A percentile compares a stretch with the other conserved stretches of the same genome.
Conservation (phyloP, 106 monocot species). For the Narthecium ossifragum region DNA sequence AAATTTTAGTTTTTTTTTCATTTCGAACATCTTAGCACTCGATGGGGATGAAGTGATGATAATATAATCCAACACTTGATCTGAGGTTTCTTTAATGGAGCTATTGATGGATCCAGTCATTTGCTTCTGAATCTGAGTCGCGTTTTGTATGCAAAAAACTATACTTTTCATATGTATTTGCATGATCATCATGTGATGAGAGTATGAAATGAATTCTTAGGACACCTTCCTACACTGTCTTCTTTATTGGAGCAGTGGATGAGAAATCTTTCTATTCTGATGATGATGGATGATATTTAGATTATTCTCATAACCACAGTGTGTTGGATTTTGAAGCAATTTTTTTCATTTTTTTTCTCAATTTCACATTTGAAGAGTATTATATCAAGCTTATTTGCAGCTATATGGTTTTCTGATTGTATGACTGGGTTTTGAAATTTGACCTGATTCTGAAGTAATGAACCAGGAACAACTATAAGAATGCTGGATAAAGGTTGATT, state of each 20-base stretch:
- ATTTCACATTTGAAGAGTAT: not conserved
- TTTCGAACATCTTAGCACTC: not conserved
- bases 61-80: constrained; percentile 32
- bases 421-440: not conserved
- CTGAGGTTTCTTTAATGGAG: constrained; percentile 1
- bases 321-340: not conserved
- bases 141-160: not conserved
- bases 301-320: no score
- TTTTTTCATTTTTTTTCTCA: not conserved
- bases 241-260: constrained; percentile 16
- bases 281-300: no score
- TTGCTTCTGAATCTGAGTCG: constrained; percentile 20
- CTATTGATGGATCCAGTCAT: constrained; percentile 5
- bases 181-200: constrained; percentile 21
- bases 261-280: constrained; percentile 27
- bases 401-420: not conserved
- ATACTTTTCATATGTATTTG: not conserved
- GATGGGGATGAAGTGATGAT: constrained; percentile 22
- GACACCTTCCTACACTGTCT: constrained; percentile 41
- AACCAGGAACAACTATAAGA: no score
- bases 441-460: not conserved
- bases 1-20: not conserved
- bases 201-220: constrained; percentile 27
- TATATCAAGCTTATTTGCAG: not conserved
- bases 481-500: no score